phyloP scores from a whole-genome alignment of 2,329 filamentous ascomycete genomes.

The Aspergillus eucalypticola region DNA sequence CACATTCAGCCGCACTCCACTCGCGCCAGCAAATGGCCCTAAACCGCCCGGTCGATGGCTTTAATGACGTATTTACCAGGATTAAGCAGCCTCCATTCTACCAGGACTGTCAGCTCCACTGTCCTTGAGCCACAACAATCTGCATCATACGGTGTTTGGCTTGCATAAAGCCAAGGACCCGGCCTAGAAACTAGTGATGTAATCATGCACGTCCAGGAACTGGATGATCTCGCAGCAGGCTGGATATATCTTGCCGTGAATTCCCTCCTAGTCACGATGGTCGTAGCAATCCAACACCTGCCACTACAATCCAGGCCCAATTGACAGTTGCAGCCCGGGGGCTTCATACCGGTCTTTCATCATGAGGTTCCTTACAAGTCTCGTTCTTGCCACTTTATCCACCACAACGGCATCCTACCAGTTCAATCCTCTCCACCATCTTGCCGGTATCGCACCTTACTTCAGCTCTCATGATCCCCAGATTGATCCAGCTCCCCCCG shows the following conservation, averaged over 20 bases:
- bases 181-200: background rate
- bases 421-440: constrained; percentile 58
- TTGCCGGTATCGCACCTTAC: constrained; percentile 59
- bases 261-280: background rate
- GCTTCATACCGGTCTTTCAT: background rate
- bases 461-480: constrained; percentile 57
- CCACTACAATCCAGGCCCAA: background rate
- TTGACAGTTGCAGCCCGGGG: no score
- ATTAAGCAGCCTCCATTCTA: background rate
- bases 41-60: background rate
- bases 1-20: background rate
- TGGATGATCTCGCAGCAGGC: background rate
- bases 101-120: no score
- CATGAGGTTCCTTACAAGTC: background rate
- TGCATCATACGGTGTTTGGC: background rate
- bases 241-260: background rate
- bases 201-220: background rate
- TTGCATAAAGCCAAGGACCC: background rate
- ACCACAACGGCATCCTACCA: constrained; percentile 2
- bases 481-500: constrained; percentile 46
- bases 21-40: background rate
- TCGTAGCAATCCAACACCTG: background rate
- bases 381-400: background rate
- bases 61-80: background rate
- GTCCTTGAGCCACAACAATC: background rate